Conservation (phyloP, 2,329 filamentous ascomycete genomes). For the Colletotrichum neosansevieriae region DNA sequence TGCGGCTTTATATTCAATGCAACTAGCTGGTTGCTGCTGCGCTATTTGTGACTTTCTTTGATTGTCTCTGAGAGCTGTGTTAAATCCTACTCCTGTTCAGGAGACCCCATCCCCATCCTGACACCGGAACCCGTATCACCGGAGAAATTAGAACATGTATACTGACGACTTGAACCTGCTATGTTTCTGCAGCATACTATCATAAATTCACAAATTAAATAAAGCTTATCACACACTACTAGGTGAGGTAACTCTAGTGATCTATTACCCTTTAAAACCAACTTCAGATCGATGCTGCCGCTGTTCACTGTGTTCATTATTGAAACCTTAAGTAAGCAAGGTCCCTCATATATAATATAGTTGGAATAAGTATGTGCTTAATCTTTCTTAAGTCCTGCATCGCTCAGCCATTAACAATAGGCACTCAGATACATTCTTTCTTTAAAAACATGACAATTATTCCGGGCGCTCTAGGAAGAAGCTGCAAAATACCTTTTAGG, state of each 20-base stretch:
- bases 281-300: background rate
- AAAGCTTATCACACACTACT: background rate
- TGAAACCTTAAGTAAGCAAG: background rate
- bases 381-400: background rate
- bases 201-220: background rate
- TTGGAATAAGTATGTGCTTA: background rate
- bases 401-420: background rate
- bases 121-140: background rate
- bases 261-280: background rate
- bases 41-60: background rate
- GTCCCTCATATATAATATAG: background rate
- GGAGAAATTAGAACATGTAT: background rate
- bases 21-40: background rate
- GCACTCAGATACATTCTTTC: background rate
- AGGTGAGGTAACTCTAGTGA: background rate
- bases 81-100: background rate
- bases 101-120: background rate
- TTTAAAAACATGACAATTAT: background rate
- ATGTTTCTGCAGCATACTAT: background rate
- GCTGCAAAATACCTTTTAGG: background rate
- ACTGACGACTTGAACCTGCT: background rate
- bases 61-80: background rate
- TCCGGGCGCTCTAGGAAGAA: background rate
- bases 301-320: background rate
- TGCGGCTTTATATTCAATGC: background rate